phyloP scores from a whole-genome alignment of 2,329 filamentous ascomycete species.

The Cytospora mali region DNA sequence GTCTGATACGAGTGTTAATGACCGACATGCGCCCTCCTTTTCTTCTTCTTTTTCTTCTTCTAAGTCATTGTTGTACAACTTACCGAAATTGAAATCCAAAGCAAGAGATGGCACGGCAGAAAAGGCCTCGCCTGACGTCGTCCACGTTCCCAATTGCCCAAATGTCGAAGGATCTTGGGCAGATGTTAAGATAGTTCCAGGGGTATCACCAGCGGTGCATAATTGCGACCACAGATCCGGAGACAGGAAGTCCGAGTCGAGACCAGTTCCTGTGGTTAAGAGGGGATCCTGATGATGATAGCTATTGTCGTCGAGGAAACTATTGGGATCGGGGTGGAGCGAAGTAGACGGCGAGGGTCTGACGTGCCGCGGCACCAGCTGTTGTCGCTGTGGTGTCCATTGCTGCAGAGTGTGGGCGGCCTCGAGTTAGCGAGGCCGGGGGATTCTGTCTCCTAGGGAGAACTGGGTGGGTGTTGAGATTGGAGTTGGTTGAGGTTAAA shows the following conservation, averaged over 20 bases:
- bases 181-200: conserved; percentile 9
- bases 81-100: conserved; percentile 25
- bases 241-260: conserved; percentile 14
- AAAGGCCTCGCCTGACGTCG: conserved; percentile 18
- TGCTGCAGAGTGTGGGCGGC: conserved; percentile 36
- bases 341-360: conserved; percentile 30
- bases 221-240: conserved; percentile 21
- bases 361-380: conserved; percentile 30
- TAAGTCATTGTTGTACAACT: no score
- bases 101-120: conserved; percentile 18
- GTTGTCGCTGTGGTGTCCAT: conserved; percentile 34
- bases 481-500: conserved; percentile 10
- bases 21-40: not conserved
- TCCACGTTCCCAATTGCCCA: conserved; percentile 20
- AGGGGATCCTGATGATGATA: conserved; percentile 7
- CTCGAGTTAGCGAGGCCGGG: conserved; percentile 36
- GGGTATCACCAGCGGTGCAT: not conserved
- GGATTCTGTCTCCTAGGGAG: conserved; percentile 17
- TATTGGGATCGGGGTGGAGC: conserved; percentile 29
- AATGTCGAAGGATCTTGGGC: conserved; percentile 26
- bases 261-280: conserved; percentile 12
- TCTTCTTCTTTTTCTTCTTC: no score
- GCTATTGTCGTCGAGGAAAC: conserved; percentile 14
- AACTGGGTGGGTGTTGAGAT: not conserved
- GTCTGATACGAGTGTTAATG: conserved; percentile 13